Percentiles rank a stretch among this genome's conserved stretches.
Evolutionary conservation across 768 basidiomycete genomes (phyloP).

Genomic region (Lyophyllum atratum): DNA sequence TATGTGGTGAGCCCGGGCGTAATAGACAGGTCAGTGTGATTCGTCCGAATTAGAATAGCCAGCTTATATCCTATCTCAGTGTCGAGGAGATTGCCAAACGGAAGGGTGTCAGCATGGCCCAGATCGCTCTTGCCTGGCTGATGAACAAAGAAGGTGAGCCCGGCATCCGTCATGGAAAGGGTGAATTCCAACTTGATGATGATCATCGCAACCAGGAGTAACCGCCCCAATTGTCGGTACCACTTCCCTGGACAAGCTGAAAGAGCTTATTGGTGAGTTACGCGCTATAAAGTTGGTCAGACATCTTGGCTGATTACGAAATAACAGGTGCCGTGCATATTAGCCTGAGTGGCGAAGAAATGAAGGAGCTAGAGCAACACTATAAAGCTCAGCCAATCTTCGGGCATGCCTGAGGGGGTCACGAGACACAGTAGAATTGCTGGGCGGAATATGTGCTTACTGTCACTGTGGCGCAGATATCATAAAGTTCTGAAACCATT

Average conservation of each 20-base stretch:
- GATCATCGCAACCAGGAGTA: slow-evolving; percentile 26
- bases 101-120: slow-evolving; percentile 55
- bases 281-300: neutral
- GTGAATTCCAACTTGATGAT: neutral
- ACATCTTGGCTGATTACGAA: neutral
- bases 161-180: neutral
- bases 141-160: slow-evolving; percentile 34
- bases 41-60: neutral
- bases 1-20: slow-evolving; percentile 28
- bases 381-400: neutral
- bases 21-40: neutral
- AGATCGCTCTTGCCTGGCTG: slow-evolving; percentile 51
- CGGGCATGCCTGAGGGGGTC: neutral
- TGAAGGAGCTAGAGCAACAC: neutral
- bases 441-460: no score
- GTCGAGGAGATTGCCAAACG: slow-evolving; percentile 53
- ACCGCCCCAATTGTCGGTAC: slow-evolving; percentile 54
- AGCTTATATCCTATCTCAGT: neutral
- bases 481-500: no score
- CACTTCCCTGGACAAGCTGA: slow-evolving; percentile 17
- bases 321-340: neutral
- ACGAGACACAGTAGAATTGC: no score
- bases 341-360: neutral
- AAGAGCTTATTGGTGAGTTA: neutral
- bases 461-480: no score